A percentile compares a stretch with the other conserved stretches of the same genome.
Conservation (phyloP, 164 flowering plant species). For the Kalanchoe fedtschenkoi region DNA sequence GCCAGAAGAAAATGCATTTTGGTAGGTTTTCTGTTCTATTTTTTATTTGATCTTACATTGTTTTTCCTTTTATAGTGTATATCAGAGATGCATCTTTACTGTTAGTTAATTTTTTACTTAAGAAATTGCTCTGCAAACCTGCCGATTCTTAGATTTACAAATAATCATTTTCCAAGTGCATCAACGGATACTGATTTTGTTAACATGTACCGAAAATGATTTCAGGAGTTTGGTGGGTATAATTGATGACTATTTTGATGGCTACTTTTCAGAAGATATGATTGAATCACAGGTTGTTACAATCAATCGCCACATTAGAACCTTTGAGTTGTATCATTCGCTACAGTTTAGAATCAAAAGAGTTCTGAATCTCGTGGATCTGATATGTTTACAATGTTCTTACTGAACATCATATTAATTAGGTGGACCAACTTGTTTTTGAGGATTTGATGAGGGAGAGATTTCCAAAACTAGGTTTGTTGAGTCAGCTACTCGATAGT, state of each 20-base stretch:
- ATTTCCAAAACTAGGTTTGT: conserved; percentile 70
- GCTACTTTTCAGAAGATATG: conserved; percentile 96
- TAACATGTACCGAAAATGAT: not conserved
- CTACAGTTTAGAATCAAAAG: no score
- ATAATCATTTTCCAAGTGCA: not conserved
- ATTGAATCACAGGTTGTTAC: conserved; percentile 80
- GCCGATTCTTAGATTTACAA: not conserved
- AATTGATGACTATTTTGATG: conserved; percentile 90
- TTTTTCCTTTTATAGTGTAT: not conserved
- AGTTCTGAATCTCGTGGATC: no score
- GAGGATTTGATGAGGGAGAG: conserved; percentile 88
- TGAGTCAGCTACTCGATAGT: not conserved
- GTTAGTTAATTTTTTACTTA: not conserved
- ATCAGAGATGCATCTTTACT: not conserved
- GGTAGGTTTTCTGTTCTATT: conserved; percentile 47
- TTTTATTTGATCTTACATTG: not conserved
- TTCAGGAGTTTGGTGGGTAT: conserved; percentile 20
- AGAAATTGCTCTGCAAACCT: not conserved
- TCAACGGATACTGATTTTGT: not conserved
- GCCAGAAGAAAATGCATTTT: conserved; percentile 99
- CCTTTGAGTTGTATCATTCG: not conserved
- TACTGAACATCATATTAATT: not conserved
- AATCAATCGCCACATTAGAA: no score
- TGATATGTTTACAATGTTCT: no score
- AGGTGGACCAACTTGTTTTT: conserved; percentile 98